Conservation (phyloP, 345 rosid genomes). For the Heritiera littoralis region DNA sequence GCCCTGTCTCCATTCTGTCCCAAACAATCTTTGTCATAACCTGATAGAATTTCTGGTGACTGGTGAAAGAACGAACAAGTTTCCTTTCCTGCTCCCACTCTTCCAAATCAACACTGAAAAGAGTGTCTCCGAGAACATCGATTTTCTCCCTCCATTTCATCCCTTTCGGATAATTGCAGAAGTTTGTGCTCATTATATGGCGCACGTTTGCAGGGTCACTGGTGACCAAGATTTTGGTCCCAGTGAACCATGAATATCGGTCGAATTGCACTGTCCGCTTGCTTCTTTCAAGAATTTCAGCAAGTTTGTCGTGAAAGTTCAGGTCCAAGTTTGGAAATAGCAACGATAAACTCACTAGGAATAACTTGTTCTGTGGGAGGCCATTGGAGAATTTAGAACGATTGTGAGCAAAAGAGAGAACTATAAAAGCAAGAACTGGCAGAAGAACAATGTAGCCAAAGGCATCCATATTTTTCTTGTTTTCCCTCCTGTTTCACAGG, state of each 20-base stretch:
- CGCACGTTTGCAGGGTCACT: slow-evolving; percentile 15
- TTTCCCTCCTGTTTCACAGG: neutral
- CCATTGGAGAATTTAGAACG: neutral
- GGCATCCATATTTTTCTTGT: neutral
- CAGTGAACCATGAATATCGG: neutral
- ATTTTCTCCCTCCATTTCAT: slow-evolving; percentile 13
- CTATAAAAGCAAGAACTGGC: neutral
- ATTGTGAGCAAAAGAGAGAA: neutral
- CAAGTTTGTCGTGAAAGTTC: neutral
- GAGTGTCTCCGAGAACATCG: slow-evolving; percentile 9
- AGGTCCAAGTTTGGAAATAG: neutral
- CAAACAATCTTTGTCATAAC: slow-evolving; percentile 4
- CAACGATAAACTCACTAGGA: neutral
- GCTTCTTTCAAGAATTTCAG: slow-evolving; percentile 14
- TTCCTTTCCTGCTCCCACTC: slow-evolving; percentile 15
- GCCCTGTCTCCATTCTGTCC: neutral
- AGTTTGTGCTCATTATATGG: slow-evolving; percentile 3
- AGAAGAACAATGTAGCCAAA: neutral
- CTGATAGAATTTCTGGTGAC: slow-evolving; percentile 13
- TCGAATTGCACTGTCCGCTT: neutral
- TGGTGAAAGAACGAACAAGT: neutral
- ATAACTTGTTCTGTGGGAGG: neutral
- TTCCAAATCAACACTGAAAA: slow-evolving; percentile 5
- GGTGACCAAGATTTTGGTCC: slow-evolving; percentile 2
- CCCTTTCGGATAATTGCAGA: neutral